A percentile compares a stretch with the other conserved stretches of the same genome.
These are phyloP conservation scores for Penicillium sp. DNA, from an alignment of 2,329 filamentous ascomycete species.

Conservation along the genomic window DNA sequence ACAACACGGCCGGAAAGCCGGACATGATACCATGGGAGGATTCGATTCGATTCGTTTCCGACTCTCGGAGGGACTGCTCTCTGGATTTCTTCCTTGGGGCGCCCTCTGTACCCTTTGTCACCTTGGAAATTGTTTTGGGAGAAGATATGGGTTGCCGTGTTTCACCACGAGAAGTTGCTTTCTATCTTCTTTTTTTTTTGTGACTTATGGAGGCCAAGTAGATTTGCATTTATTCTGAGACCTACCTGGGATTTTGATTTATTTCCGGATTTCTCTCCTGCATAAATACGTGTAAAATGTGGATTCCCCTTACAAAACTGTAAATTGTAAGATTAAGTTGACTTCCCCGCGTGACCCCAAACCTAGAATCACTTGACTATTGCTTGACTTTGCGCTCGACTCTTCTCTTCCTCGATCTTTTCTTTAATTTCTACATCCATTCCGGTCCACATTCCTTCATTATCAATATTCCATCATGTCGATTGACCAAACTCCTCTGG, in stretches of 20 bases:
- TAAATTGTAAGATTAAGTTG: not conserved
- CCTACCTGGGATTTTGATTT: not conserved
- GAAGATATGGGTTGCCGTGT: not conserved
- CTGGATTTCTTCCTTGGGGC: conserved; percentile 1
- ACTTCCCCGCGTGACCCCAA: conserved; percentile 21
- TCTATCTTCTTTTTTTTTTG: not conserved
- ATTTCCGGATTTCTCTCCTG: not conserved
- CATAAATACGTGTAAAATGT: not conserved
- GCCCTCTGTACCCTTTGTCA: not conserved
- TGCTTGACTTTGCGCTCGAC: not conserved
- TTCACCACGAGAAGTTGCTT: not conserved
- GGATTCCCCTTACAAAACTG: not conserved
- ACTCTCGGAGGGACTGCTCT: conserved; percentile 14
- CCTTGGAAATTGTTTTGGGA: conserved; percentile 8
- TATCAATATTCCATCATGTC: conserved; percentile 6
- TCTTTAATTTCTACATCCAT: not conserved
- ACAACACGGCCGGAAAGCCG: conserved; percentile 3
- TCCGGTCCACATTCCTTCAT: not conserved
- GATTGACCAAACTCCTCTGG: conserved; percentile 61
- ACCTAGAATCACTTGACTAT: conserved; percentile 21
- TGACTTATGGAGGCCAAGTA: not conserved
- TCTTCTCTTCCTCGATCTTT: not conserved
- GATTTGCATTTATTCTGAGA: not conserved
- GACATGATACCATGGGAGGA: conserved; percentile 10
- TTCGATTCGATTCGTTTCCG: conserved; percentile 6